phyloP scores from a whole-genome alignment of 2,329 filamentous ascomycete species.

The Sclerotinia glacialis region DNA sequence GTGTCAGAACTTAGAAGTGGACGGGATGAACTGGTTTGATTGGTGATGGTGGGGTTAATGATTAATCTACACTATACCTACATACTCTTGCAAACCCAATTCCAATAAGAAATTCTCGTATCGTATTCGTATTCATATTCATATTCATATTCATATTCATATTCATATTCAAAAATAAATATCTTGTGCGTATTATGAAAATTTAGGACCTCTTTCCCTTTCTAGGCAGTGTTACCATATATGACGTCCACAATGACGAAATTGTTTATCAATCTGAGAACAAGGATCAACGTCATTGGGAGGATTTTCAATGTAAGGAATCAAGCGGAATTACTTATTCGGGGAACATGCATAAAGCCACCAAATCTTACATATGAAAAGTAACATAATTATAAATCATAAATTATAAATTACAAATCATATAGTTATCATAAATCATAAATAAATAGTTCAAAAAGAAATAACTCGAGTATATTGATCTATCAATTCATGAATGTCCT shows the following conservation, averaged over 20 bases:
- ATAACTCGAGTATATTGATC: too few relatives aligned
- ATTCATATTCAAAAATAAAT: too few relatives aligned
- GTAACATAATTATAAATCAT: too few relatives aligned
- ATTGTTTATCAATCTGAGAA: not conserved
- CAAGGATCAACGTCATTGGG: conserved; percentile 13
- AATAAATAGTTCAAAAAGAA: too few relatives aligned
- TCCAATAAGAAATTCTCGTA: too few relatives aligned
- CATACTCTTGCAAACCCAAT: too few relatives aligned
- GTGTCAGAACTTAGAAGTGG: too few relatives aligned
- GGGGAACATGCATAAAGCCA: not conserved
- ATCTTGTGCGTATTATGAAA: not conserved
- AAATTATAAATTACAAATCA: too few relatives aligned
- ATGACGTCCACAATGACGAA: conserved; percentile 13
- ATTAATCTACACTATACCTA: too few relatives aligned
- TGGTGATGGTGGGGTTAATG: not conserved
- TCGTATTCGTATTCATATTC: too few relatives aligned
- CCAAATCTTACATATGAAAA: not conserved
- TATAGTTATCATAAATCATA: too few relatives aligned
- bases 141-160: too few relatives aligned
- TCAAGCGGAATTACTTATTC: not conserved
- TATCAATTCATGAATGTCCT: not conserved
- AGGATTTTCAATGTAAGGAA: not conserved
- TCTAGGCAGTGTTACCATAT: conserved; percentile 4
- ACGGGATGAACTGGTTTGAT: not conserved
- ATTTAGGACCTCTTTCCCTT: conserved; percentile 1